phyloP scores from a whole-genome alignment of 106 monocot species.

The Narthecium ossifragum region DNA sequence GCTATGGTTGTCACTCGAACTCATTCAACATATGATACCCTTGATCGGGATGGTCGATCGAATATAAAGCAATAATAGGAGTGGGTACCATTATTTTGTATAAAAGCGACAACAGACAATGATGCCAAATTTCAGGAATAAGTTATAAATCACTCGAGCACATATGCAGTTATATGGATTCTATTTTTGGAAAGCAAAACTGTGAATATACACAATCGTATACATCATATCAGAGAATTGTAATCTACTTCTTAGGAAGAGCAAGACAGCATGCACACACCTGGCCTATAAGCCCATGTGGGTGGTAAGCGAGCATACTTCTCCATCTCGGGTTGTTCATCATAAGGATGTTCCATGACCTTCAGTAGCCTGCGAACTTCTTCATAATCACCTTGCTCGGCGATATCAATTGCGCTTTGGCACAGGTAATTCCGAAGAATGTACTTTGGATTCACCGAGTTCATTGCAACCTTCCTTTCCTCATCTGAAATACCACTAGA shows the following conservation, averaged over 20 bases:
- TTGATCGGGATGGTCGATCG: too few species aligned
- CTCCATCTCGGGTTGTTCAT: conserved; percentile 93
- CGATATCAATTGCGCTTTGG: conserved; percentile 88
- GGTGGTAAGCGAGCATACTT: conserved; percentile 92
- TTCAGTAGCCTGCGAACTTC: conserved; percentile 79
- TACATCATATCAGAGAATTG: not conserved
- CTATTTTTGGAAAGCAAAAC: too few species aligned
- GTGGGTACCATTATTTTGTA: too few species aligned
- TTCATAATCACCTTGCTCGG: conserved; percentile 82
- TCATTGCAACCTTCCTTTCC: conserved; percentile 75
- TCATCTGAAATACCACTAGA: conserved; percentile 52
- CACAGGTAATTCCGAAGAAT: conserved; percentile 91
- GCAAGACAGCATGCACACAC: conserved; percentile 95
- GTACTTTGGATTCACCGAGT: conserved; percentile 89
- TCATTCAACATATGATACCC: too few species aligned
- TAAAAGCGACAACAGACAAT: too few species aligned
- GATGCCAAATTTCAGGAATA: too few species aligned
- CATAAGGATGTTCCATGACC: conserved; percentile 75
- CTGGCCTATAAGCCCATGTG: conserved; percentile 94
- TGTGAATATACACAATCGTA: too few species aligned
- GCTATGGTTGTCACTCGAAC: too few species aligned
- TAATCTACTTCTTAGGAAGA: conserved; percentile 49
- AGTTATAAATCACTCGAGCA: too few species aligned
- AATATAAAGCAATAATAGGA: too few species aligned
- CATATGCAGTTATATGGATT: too few species aligned